Conservation (phyloP, 345 rosid species). For the Syzygium grande region DNA sequence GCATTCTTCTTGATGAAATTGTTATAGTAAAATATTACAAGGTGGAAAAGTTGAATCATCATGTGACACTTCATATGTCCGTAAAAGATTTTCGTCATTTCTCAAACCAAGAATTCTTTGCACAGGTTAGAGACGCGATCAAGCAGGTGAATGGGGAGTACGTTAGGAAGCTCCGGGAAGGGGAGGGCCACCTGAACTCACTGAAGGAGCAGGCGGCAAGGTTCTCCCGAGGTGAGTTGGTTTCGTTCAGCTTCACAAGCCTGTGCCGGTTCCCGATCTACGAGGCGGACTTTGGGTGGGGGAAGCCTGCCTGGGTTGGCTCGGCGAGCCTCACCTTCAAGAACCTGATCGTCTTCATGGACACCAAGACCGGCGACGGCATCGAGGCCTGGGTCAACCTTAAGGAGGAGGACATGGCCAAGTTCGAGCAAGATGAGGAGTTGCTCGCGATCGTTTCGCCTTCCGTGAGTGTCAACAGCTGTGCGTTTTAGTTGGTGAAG, state of each 20-base stretch:
- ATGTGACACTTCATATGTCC: not conserved
- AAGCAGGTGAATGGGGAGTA: conserved; percentile 3
- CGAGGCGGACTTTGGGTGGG: conserved; percentile 16
- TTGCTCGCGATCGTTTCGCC: not conserved
- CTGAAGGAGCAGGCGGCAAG: conserved; percentile 4
- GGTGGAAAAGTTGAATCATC: not conserved
- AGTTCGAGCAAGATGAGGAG: conserved; percentile 10
- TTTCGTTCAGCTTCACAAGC: conserved; percentile 11
- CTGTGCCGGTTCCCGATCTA: conserved; percentile 10
- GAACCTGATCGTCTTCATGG: conserved; percentile 33
- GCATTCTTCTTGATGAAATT: not conserved
- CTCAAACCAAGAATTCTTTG: not conserved
- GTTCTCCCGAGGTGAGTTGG: conserved; percentile 11
- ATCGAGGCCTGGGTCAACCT: conserved; percentile 20
- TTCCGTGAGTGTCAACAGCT: not conserved
- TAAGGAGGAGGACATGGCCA: conserved; percentile 9
- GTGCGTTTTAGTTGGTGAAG: not conserved
- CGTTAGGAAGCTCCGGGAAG: conserved; percentile 12
- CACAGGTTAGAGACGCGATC: conserved; percentile 9
- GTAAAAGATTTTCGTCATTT: not conserved
- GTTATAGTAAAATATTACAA: not conserved
- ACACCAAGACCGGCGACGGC: conserved; percentile 22
- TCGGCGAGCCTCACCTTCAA: conserved; percentile 10
- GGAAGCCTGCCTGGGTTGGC: conserved; percentile 12
- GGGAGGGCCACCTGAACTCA: not conserved